Conservation (phyloP, 2,329 filamentous ascomycete genomes). For the Colletotrichum liaoningense region DNA sequence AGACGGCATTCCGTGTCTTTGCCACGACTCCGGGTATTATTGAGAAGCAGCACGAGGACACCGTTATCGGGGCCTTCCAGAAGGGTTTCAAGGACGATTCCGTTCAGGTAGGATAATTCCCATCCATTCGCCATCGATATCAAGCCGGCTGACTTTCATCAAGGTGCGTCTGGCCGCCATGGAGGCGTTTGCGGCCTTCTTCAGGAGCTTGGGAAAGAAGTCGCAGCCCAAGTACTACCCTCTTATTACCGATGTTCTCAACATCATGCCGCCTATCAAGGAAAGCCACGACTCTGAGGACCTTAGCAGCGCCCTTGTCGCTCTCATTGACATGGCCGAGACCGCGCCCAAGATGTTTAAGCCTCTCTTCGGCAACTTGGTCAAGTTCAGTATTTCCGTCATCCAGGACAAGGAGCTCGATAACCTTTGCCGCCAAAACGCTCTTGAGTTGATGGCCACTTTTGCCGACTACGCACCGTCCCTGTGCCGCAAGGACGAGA, state of each 20-base stretch:
- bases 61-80: slow-evolving; percentile 88
- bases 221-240: slow-evolving; percentile 87
- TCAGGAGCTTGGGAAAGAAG: slow-evolving; percentile 90
- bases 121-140: neutral
- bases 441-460: slow-evolving; percentile 95
- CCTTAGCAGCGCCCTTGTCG: slow-evolving; percentile 87
- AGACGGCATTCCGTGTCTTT: slow-evolving; percentile 95
- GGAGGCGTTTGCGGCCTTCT: slow-evolving; percentile 97
- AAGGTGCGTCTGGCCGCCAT: slow-evolving; percentile 93
- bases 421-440: slow-evolving; percentile 92
- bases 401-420: slow-evolving; percentile 96
- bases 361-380: slow-evolving; percentile 89
- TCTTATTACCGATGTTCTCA: slow-evolving; percentile 90
- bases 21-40: slow-evolving; percentile 95
- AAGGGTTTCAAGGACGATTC: slow-evolving; percentile 93
- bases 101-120: slow-evolving; percentile 67
- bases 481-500: slow-evolving; percentile 95
- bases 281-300: slow-evolving; percentile 91
- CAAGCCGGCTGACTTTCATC: neutral
- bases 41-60: slow-evolving; percentile 92
- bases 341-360: slow-evolving; percentile 98
- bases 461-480: slow-evolving; percentile 95
- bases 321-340: slow-evolving; percentile 94
- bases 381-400: slow-evolving; percentile 92
- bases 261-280: slow-evolving; percentile 94